Evolutionary conservation across 2,329 filamentous ascomycete genomes (phyloP).

Genomic region (Chrysoporthe deuterocubensis): DNA sequence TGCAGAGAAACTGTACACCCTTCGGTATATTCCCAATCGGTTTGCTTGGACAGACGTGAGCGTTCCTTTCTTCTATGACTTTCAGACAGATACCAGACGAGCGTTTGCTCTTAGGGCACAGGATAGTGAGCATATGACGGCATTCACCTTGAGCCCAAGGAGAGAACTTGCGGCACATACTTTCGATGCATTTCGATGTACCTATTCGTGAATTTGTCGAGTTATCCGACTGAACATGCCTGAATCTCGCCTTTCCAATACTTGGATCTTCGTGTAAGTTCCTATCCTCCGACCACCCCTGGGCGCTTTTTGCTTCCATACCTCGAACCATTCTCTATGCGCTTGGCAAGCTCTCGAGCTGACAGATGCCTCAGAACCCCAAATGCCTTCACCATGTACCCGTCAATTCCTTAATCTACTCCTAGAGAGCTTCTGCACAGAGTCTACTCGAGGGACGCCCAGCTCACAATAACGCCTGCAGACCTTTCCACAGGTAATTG

Average conservation of each 20-base stretch:
- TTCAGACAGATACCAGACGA: conserved; percentile 24
- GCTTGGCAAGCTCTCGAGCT: no score
- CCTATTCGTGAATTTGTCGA: neutral
- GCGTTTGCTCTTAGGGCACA: conserved; percentile 15
- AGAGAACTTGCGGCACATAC: neutral
- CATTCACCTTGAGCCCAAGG: neutral
- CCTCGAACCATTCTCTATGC: no score
- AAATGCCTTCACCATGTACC: no score
- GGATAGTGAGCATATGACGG: neutral
- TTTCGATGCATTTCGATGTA: neutral
- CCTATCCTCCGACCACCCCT: no score
- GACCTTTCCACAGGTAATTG: no score
- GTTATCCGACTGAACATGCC: neutral
- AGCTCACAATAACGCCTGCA: no score
- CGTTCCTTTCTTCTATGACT: conserved; percentile 13
- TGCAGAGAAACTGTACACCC: conserved; percentile 1
- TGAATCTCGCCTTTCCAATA: neutral
- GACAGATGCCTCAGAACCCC: no score
- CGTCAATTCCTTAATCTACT: no score
- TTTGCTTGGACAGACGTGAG: conserved; percentile 14
- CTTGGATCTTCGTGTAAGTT: neutral
- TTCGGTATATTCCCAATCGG: conserved; percentile 1
- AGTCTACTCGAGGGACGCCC: no score
- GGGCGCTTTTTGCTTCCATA: no score
- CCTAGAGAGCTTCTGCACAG: no score